Evolutionary conservation across 2,329 filamentous ascomycete species (phyloP).

Genomic region (Boeremia lycopersici): DNA sequence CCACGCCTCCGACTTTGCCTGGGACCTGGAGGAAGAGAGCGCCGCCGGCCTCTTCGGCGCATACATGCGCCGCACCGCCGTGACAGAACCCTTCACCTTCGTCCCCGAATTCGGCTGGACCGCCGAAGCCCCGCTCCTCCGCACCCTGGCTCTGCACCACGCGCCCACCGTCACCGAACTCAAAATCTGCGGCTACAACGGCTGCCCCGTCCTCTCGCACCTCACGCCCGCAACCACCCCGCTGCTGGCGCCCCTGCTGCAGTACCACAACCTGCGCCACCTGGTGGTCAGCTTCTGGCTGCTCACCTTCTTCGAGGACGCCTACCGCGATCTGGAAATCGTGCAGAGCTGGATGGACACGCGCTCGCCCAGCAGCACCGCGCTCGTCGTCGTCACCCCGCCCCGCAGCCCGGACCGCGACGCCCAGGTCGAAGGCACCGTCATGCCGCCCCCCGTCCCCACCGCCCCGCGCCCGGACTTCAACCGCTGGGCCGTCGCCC

Average conservation of each 20-base stretch:
- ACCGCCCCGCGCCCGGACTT: conserved; percentile 29
- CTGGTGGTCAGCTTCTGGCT: conserved; percentile 53
- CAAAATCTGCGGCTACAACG: conserved; percentile 56
- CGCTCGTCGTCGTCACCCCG: conserved; percentile 45
- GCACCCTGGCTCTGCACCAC: conserved; percentile 51
- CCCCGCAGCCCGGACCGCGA: conserved; percentile 30
- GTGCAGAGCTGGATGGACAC: conserved; percentile 53
- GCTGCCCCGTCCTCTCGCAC: conserved; percentile 49
- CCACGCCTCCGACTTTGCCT: conserved; percentile 23
- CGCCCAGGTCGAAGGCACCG: conserved; percentile 34
- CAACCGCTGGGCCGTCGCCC: conserved; percentile 51
- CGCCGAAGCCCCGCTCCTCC: conserved; percentile 46
- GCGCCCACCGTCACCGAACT: conserved; percentile 51
- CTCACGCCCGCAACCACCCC: conserved; percentile 47
- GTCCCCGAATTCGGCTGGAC: conserved; percentile 50
- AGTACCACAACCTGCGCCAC: conserved; percentile 51
- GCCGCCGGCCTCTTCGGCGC: conserved; percentile 31
- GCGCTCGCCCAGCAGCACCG: conserved; percentile 47
- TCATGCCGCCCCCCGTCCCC: conserved; percentile 31
- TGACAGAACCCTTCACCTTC: conserved; percentile 36
- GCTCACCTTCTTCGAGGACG: conserved; percentile 48
- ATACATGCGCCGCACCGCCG: conserved; percentile 27
- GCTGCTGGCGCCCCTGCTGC: conserved; percentile 48
- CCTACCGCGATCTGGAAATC: conserved; percentile 50
- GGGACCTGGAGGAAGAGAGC: conserved; percentile 41